Evolutionary conservation across 768 basidiomycete species (phyloP), one percentile per base, ranked within the genome.

Genomic region (Boletus insuetus): DNA sequence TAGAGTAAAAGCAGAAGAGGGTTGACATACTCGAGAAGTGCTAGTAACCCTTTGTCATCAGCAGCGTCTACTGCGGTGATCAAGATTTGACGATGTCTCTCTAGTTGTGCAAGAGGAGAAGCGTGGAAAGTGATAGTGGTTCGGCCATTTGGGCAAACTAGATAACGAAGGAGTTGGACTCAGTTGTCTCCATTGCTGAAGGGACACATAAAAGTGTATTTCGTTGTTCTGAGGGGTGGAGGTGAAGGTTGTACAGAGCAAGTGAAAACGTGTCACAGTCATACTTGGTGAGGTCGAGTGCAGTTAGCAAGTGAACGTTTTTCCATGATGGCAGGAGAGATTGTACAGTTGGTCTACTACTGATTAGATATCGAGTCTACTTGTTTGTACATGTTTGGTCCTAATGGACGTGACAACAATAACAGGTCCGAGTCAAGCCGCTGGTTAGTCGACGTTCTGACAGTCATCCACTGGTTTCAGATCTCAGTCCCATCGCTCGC

Each of bases 41-140:
- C 82, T 51, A 76, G 78, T 51, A 91, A 63, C 0, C 85, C 87
- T 68, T 93, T 89, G 58, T 90, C 85, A 58, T 91, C 85, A 6
- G 86, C 78, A 13, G 60, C 62, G 40, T 79, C 78, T 34, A 89
- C 65, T 0, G 84, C 82, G 11, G 67, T 73, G n/a, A 81, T 65
- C 91, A 94, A 3, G 84, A 59, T 1, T 79, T 73, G 22, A 86
- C 73, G 3, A 95, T 77, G 14, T 87, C 82, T 58, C 76, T 74
- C 84, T 87, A 89, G 69, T 93, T 86, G 62, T 90, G 89, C 9
- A 94, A 75, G 14, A 95, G 79, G 29, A 92, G 74, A 1, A 91
- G 86, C 81, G 94, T 83, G 6, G 89, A 91, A 3, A 82, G 79
- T 6, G 87, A 84, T 37, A 91, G 73, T 0, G 77, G 69, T 38